phyloP scores from a whole-genome alignment of 164 flowering plant genomes.

The Piper longum region DNA sequence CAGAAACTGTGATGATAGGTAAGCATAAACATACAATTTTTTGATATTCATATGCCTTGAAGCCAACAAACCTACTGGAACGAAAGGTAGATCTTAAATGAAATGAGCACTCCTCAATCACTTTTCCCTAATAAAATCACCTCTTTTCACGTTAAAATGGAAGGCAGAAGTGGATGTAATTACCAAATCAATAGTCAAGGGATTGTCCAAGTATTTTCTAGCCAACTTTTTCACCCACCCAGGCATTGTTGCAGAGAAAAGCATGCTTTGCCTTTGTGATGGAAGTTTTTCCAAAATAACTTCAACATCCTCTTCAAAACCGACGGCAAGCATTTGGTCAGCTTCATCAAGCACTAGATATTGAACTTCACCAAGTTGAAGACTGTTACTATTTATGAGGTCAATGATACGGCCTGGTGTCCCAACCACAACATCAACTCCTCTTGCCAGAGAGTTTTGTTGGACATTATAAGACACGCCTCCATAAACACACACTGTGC shows the following conservation, averaged over 20 bases:
- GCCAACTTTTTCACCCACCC: conserved; percentile 86
- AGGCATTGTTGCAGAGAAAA: conserved; percentile 99
- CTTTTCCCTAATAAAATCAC: neutral
- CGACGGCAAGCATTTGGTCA: conserved; percentile 98
- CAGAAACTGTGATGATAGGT: too few relatives aligned
- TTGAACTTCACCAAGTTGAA: conserved; percentile 69
- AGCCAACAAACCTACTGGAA: too few relatives aligned
- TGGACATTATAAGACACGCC: conserved; percentile 78
- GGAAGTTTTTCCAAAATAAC: conserved; percentile 66
- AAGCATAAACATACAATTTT: too few relatives aligned
- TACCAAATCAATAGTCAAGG: conserved; percentile 93
- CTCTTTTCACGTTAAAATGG: neutral
- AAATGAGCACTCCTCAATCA: too few relatives aligned
- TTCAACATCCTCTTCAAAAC: conserved; percentile 99
- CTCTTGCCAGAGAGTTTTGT: conserved; percentile 77
- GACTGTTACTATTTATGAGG: conserved; percentile 52
- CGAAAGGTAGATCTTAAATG: too few relatives aligned
- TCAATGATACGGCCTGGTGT: conserved; percentile 97
- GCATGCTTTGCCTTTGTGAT: conserved; percentile 82
- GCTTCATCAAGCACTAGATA: conserved; percentile 97
- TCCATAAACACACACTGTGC: conserved; percentile 91
- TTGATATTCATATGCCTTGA: too few relatives aligned
- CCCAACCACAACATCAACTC: conserved; percentile 98
- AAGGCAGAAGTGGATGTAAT: neutral
- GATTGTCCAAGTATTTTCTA: conserved; percentile 78